phyloP scores from a whole-genome alignment of 2,329 filamentous ascomycete genomes.

The Sarocladiaceae sp. region DNA sequence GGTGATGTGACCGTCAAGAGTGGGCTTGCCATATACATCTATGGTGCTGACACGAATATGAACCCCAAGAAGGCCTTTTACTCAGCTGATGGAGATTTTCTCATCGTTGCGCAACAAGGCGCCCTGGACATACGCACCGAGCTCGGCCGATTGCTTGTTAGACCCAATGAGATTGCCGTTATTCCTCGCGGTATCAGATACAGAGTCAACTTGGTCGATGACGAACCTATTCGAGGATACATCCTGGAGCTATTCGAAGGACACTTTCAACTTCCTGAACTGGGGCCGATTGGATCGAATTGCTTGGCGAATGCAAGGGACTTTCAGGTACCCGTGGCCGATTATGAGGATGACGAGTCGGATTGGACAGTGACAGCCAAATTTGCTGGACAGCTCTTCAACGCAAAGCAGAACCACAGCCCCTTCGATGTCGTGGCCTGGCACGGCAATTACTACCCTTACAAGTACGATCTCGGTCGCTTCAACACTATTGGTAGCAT shows the following conservation, averaged over 20 bases:
- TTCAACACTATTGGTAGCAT: conserved; percentile 69
- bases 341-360: conserved; percentile 28
- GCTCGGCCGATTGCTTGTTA: conserved; percentile 55
- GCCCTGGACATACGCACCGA: conserved; percentile 62
- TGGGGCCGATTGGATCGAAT: conserved; percentile 65
- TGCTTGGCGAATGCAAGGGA: conserved; percentile 64
- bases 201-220: conserved; percentile 37
- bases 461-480: conserved; percentile 63
- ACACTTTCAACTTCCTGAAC: conserved; percentile 55
- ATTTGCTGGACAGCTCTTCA: conserved; percentile 55
- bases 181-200: conserved; percentile 60
- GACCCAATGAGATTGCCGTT: conserved; percentile 61
- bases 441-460: conserved; percentile 65
- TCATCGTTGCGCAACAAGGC: conserved; percentile 64
- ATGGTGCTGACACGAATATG: conserved; percentile 67
- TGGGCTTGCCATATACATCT: conserved; percentile 66
- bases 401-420: conserved; percentile 53
- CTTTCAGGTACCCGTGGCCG: conserved; percentile 64
- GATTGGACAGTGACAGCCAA: conserved; percentile 47
- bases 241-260: conserved; percentile 65
- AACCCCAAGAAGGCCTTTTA: conserved; percentile 62
- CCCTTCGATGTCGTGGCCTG: conserved; percentile 65
- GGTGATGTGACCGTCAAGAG: conserved; percentile 68
- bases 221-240: conserved; percentile 59
- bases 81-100: conserved; percentile 63